Percentiles rank a stretch among this genome's conserved stretches.
phyloP scores from a whole-genome alignment of 176 grass and related monocot species.

The Carex cristatella region DNA sequence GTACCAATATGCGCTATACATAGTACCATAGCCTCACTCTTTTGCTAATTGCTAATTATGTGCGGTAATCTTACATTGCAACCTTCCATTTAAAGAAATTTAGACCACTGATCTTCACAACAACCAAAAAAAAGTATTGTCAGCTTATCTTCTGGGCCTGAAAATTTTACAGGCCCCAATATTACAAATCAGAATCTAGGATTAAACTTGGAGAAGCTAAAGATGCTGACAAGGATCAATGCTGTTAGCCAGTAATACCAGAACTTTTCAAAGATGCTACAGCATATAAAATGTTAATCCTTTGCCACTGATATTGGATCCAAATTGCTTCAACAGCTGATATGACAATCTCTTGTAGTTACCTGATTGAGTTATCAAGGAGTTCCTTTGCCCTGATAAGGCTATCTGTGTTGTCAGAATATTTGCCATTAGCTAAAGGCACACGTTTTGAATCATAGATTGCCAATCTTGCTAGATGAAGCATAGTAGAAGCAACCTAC shows the following conservation, averaged over 20 bases:
- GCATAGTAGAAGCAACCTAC: constrained; percentile 54
- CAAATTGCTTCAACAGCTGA: constrained; percentile 2
- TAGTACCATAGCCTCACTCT: not conserved
- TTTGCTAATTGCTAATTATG: not conserved
- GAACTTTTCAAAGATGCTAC: not conserved
- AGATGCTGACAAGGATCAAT: not conserved
- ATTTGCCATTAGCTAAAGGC: constrained; percentile 19
- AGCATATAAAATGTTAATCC: not conserved
- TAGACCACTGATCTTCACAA: not conserved
- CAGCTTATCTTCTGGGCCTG: not conserved
- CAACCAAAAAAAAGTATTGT: not conserved
- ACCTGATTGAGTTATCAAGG: constrained; percentile 71
- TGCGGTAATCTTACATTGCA: not conserved
- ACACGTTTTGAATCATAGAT: constrained; percentile 30
- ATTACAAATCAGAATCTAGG: not conserved
- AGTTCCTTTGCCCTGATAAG: constrained; percentile 47
- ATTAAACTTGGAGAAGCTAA: not conserved
- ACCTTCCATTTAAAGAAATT: not conserved
- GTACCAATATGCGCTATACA: too few relatives aligned
- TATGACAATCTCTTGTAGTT: not conserved
- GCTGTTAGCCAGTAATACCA: not conserved
- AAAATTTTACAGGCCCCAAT: not conserved
- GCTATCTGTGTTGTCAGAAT: constrained; percentile 29
- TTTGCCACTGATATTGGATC: not conserved
- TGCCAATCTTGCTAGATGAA: constrained; percentile 69